These are phyloP conservation scores for Podaxis carcinomalis DNA, from an alignment of 768 basidiomycete species.

Conservation along the genomic window DNA sequence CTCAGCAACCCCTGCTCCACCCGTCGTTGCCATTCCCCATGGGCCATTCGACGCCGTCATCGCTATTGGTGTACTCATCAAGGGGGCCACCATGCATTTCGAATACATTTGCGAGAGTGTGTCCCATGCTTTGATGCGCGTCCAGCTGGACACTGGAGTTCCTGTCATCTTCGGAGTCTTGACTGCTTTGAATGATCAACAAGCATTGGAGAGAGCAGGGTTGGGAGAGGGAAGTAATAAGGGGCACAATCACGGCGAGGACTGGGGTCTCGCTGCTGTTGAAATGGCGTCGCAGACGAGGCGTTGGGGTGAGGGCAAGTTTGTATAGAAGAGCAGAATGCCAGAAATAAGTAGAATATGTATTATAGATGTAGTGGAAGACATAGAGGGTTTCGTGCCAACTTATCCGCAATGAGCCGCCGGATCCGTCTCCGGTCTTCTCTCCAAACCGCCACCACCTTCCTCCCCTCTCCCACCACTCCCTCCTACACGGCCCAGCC, in stretches of 20 bases:
- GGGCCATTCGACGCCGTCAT: slow-evolving; percentile 91
- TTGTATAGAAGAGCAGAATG: slow-evolving; percentile 25
- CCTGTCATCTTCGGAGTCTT: slow-evolving; percentile 97
- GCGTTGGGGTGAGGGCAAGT: slow-evolving; percentile 69
- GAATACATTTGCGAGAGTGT: slow-evolving; percentile 98
- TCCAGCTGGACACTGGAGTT: slow-evolving; percentile 89
- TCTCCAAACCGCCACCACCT: slow-evolving; percentile 15
- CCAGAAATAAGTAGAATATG: slow-evolving; percentile 13
- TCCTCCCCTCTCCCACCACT: slow-evolving; percentile 9
- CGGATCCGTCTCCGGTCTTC: slow-evolving; percentile 17
- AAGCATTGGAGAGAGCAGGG: slow-evolving; percentile 93
- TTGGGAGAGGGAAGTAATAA: slow-evolving; percentile 63
- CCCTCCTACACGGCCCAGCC: slow-evolving; percentile 5
- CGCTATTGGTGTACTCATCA: slow-evolving; percentile 97
- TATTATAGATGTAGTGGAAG: slow-evolving; percentile 5
- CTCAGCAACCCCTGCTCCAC: slow-evolving; percentile 48
- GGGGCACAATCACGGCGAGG: slow-evolving; percentile 97
- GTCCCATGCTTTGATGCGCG: slow-evolving; percentile 89
- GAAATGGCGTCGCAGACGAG: slow-evolving; percentile 77
- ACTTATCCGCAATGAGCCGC: not conserved
- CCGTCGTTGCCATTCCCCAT: slow-evolving; percentile 25
- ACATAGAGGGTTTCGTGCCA: not conserved
- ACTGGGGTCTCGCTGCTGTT: slow-evolving; percentile 96
- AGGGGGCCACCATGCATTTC: slow-evolving; percentile 98
- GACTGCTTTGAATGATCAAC: slow-evolving; percentile 88